Evolutionary conservation across 139 green algal species (phyloP).

Genomic region (Auxenochlorella pyrenoidosa): DNA sequence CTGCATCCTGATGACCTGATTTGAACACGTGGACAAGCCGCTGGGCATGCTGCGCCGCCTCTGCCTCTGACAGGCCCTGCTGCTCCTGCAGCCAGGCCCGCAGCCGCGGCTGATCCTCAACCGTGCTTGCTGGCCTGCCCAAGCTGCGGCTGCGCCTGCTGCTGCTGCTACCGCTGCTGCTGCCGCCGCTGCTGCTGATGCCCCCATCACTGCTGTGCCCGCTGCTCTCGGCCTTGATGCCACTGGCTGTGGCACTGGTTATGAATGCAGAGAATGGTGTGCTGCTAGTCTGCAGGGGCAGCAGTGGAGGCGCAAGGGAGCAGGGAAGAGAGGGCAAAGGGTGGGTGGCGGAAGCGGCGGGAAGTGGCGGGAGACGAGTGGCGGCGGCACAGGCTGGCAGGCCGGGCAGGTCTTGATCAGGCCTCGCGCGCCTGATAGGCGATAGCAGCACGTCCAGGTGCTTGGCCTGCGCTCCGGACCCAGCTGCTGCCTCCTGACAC

Average conservation of each 20-base stretch:
- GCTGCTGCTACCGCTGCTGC: not conserved
- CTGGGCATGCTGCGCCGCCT: not conserved
- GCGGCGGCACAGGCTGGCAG: too few species aligned
- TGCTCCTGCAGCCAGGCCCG: constrained; percentile 1
- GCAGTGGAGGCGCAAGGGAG: too few species aligned
- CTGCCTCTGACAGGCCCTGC: not conserved
- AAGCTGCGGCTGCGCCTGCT: not conserved
- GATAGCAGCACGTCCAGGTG: too few species aligned
- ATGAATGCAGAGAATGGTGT: too few species aligned
- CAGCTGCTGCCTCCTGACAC: too few species aligned
- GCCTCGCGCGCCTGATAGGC: too few species aligned
- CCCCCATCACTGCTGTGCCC: not conserved
- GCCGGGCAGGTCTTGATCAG: too few species aligned
- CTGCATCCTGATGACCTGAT: too few species aligned
- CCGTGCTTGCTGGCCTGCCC: not conserved
- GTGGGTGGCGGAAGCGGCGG: too few species aligned
- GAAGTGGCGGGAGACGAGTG: too few species aligned
- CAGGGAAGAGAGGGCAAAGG: too few species aligned
- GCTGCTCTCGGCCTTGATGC: not conserved
- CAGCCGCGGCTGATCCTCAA: not conserved
- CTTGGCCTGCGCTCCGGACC: too few species aligned
- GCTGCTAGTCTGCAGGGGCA: not conserved
- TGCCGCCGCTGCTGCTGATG: not conserved
- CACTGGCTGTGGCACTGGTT: not conserved
- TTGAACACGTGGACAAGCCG: not conserved